Evolutionary conservation across 495 filamentous ascomycete genomes (phyloP).

Genomic region (Aspergillus panamensis): DNA sequence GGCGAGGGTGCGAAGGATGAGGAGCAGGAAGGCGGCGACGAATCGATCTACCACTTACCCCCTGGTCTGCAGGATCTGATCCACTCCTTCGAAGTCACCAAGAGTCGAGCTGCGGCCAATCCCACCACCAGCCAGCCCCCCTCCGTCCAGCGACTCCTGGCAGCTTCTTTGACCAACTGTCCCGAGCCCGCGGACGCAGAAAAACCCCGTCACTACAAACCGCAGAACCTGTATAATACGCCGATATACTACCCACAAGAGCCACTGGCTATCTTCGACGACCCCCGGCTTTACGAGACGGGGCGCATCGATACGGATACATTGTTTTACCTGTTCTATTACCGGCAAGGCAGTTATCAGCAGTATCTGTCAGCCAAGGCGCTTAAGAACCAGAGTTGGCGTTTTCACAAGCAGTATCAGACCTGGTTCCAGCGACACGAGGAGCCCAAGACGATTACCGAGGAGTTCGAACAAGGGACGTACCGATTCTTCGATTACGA

Average conservation of each 20-base stretch:
- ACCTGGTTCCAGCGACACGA: constrained; percentile 99
- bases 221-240: constrained; percentile 73
- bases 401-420: constrained; percentile 99
- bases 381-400: constrained; percentile 94
- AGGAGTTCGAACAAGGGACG: constrained; percentile 97
- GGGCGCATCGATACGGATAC: constrained; percentile 86
- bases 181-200: constrained; percentile 78
- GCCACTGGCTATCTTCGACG: constrained; percentile 82
- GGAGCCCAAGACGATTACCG: constrained; percentile 96
- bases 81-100: constrained; percentile 83
- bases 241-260: constrained; percentile 88
- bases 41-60: constrained; percentile 94
- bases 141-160: constrained; percentile 68
- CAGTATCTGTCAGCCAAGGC: constrained; percentile 96
- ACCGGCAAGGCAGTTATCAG: constrained; percentile 92
- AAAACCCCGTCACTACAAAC: constrained; percentile 76
- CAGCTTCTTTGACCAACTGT: constrained; percentile 62
- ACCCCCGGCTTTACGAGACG: constrained; percentile 74
- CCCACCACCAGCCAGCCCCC: constrained; percentile 46
- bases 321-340: constrained; percentile 99
- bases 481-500: constrained; percentile 99
- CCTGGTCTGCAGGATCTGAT: constrained; percentile 84
- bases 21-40: constrained; percentile 52
- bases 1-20: constrained; percentile 34
- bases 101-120: constrained; percentile 53